Conservation (phyloP, 1,284 basidiomycete species). For the Violaceomyces palustris region DNA sequence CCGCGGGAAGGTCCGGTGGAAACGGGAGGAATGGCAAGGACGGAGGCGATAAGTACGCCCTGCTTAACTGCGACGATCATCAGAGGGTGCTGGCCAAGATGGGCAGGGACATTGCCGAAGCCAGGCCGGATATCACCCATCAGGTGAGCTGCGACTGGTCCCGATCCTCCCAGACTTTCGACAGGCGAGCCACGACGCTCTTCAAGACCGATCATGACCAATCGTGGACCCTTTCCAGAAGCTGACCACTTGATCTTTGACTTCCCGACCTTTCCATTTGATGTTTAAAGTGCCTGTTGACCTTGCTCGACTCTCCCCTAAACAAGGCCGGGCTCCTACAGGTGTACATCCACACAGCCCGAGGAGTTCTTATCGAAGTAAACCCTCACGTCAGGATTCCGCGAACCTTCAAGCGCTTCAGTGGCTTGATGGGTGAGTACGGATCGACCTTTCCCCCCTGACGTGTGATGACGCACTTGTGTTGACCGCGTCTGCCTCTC, state of each 20-base stretch:
- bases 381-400: conserved; percentile 97
- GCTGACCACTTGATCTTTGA: not conserved
- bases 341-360: conserved; percentile 97
- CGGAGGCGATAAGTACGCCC: conserved; percentile 75
- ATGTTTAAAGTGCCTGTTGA: conserved; percentile 95
- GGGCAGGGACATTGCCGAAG: conserved; percentile 94
- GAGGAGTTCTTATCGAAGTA: conserved; percentile 94
- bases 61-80: conserved; percentile 98
- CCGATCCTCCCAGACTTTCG: too few species aligned
- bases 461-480: conserved; percentile 1
- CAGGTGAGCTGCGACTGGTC: conserved; percentile 75
- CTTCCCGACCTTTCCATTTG: conserved; percentile 49
- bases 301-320: conserved; percentile 90
- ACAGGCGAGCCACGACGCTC: too few species aligned
- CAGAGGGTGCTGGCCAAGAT: conserved; percentile 98
- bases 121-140: conserved; percentile 95
- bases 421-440: conserved; percentile 73
- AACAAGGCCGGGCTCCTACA: conserved; percentile 96
- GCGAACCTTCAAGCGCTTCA: conserved; percentile 96
- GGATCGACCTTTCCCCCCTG: too few species aligned
- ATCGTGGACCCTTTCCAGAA: too few species aligned
- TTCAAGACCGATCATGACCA: too few species aligned
- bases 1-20: conserved; percentile 54
- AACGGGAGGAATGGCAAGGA: conserved; percentile 29
- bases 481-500: not conserved